Evolutionary conservation across 2,329 filamentous ascomycete genomes (phyloP), one percentile per base, ranked within the genome.

Genomic region (Penicillium sp.): DNA sequence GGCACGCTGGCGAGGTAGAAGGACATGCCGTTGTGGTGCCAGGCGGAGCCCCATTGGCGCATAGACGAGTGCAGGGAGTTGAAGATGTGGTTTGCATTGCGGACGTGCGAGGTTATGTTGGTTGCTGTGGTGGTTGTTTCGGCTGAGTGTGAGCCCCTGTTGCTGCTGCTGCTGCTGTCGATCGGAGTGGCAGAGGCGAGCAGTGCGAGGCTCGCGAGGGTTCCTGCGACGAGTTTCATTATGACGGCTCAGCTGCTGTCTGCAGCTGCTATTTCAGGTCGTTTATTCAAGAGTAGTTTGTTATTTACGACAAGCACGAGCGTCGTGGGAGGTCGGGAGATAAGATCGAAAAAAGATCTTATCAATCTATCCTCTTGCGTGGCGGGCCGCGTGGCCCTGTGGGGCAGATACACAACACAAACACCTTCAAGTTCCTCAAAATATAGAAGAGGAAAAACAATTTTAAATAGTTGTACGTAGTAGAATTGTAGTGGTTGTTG

Each of bases 11-110:
- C 87, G 0, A 87, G 77, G 63, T 90, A 88, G 62, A 88, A 80
- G 1, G 85, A 84, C 79, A 91, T 86, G 55, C 89, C 89, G 67
- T 91, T 91, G 70, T 91, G 88, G 58, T 89, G 81, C 2, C 89
- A 67, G 0, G 86, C 85, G 0, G 86, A 89, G 1, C 86, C 88
- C 83, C 86, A 91, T 75, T 91, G 87, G 35, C 88, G 80, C 76
- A 88, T 84, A 0, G 87, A 86, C 9, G 84, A 84, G 61, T 90
- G 84, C 18, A 91, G 76, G 16, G 86, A 80, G 65, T 91, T 91
- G 79, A 91, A 91, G 56, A 91, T 83, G 59, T 82, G 79, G 61
- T 83, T 81, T 7, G 82, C 83, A 68, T 88, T 86, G 55, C 26
- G 33, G 5, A 57, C 11, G 43, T 56, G 14, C 83, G 86, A 35